Evolutionary conservation across 371 early-diverging fungal species (phyloP), one percentile per base, ranked within the genome.

Genomic region (Lichtheimia corymbifera): DNA sequence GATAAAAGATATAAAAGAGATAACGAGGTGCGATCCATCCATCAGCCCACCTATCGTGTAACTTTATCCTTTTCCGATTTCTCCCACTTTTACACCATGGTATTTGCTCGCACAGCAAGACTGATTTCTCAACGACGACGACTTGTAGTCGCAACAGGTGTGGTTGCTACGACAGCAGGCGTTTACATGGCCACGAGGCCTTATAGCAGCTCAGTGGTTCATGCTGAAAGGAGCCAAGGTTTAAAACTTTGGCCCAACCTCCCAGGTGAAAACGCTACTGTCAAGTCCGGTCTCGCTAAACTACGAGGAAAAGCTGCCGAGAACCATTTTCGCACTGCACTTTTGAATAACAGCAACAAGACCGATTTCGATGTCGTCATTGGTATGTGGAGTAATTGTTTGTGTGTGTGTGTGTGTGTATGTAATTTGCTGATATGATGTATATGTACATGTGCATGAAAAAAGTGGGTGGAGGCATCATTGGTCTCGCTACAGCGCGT

Each of bases 401-500:
- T 42, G 25, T 45, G 13, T 27, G 20, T 11, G 27, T 25, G n/a
- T 22, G 25, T n/a, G 5, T 25, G 17, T 17, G 18, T 53, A 2
- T 17, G 18, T 53, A 2, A n/a, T 4, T 35, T 7, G 11, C 13
- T 40, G 54, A 24, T 52, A 27, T 52, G n/a, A n/a, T n/a, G n/a
- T n/a, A n/a, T n/a, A n/a, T n/a, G n/a, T n/a, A n/a, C n/a, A n/a
- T n/a, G n/a, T n/a, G 13, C 14, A 13, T 54, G n/a, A 12, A 13
- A 15, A 22, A 44, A 68, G 61, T 68, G 9, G 55, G 65, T 53
- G 65, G 70, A 52, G 63, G 65, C 50, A 70, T 70, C 44, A 57
- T 65, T 67, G 80, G 80, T 55, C 56, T 80, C 14, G 80, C 80
- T 43, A 80, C 80, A n/a, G 80, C 80, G 11, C 71, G 80, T 59